Conservation (phyloP, 805 yeast genomes). For the Wickerhamiella lipophila region DNA sequence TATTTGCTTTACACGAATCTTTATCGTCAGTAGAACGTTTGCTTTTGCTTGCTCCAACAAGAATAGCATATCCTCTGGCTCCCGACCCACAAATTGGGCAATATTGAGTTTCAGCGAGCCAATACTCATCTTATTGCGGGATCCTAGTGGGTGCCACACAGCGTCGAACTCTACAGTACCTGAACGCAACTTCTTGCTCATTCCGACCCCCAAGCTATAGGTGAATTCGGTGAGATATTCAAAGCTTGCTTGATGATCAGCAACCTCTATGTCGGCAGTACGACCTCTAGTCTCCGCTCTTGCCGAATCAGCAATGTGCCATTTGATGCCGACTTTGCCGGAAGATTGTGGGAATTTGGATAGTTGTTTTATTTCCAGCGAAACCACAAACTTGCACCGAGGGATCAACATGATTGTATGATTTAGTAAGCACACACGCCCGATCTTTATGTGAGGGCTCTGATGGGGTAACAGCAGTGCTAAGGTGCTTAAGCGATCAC, state of each 20-base stretch:
- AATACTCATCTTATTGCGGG: constrained; percentile 35
- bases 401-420: constrained; percentile 4
- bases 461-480: background rate
- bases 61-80: constrained; percentile 41
- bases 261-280: constrained; percentile 36
- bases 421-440: background rate
- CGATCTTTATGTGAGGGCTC: background rate
- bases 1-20: constrained; percentile 38
- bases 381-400: constrained; percentile 50
- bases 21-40: constrained; percentile 42
- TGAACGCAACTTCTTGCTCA: constrained; percentile 29
- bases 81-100: constrained; percentile 53
- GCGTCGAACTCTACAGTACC: constrained; percentile 35
- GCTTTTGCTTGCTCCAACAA: constrained; percentile 67
- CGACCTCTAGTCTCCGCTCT: constrained; percentile 34
- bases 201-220: constrained; percentile 32
- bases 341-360: constrained; percentile 73
- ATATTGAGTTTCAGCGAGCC: constrained; percentile 60
- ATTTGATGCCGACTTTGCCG: constrained; percentile 54
- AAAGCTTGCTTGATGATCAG: constrained; percentile 43
- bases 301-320: constrained; percentile 45
- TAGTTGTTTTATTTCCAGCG: constrained; percentile 50
- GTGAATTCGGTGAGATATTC: constrained; percentile 31
- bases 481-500: background rate
- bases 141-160: constrained; percentile 31